Evolutionary conservation across 2,329 filamentous ascomycete genomes (phyloP).

Genomic region (Lasiodiplodia sp.): DNA sequence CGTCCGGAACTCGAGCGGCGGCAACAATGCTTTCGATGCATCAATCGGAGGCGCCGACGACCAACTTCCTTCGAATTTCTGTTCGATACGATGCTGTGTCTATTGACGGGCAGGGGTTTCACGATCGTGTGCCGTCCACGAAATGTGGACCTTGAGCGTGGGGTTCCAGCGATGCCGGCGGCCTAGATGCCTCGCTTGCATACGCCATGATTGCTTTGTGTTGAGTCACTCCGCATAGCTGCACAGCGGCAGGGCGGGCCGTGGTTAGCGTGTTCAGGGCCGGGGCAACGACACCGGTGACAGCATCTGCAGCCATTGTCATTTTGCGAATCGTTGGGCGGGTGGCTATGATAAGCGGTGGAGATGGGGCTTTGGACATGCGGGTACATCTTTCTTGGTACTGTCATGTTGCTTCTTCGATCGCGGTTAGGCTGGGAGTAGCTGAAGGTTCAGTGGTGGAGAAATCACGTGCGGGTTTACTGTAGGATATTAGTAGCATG

Average conservation of each 20-base stretch:
- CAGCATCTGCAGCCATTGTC: constrained; percentile 16
- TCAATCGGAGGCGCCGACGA: not conserved
- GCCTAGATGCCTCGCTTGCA: constrained; percentile 4
- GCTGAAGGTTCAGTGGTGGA: constrained; percentile 9
- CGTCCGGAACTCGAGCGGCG: not conserved
- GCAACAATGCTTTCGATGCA: not conserved
- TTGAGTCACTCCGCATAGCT: not conserved
- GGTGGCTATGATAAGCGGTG: constrained; percentile 9
- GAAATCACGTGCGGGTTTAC: constrained; percentile 25
- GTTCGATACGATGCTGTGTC: not conserved
- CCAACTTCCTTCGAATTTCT: not conserved
- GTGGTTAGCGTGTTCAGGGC: constrained; percentile 16
- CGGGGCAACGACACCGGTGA: constrained; percentile 2
- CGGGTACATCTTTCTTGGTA: constrained; percentile 17
- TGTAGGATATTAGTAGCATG: constrained; percentile 25
- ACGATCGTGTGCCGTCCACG: constrained; percentile 1
- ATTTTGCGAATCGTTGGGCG: constrained; percentile 9
- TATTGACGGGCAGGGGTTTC: not conserved
- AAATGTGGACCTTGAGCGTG: not conserved
- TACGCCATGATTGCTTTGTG: not conserved
- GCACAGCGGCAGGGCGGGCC: constrained; percentile 15
- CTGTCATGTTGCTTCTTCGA: constrained; percentile 25
- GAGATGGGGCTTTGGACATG: constrained; percentile 6
- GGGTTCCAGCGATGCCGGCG: not conserved
- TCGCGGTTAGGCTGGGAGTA: constrained; percentile 15